phyloP scores from a whole-genome alignment of 1,284 basidiomycete genomes.

The Amylostereum areolatum region DNA sequence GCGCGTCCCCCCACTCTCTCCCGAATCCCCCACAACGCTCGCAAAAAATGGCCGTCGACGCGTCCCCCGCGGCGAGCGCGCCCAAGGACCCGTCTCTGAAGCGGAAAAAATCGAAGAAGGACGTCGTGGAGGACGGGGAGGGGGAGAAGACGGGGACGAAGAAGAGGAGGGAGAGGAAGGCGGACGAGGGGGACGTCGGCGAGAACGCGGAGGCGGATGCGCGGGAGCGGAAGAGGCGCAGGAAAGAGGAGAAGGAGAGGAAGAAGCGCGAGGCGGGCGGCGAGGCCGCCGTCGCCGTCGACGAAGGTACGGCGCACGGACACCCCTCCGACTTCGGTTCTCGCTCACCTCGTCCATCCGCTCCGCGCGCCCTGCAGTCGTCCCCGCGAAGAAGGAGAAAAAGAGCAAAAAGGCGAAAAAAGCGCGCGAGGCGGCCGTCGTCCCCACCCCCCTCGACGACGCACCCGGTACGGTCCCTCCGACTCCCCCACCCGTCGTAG shows the following conservation, averaged over 20 bases:
- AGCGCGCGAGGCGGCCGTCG: neutral
- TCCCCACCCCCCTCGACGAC: neutral
- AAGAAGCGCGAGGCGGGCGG: conserved; percentile 20
- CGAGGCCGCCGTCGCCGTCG: conserved; percentile 4
- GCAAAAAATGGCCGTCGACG: too few relatives aligned
- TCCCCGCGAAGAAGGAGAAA: conserved; percentile 6
- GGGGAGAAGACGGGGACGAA: conserved; percentile 10
- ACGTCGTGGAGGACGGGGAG: conserved; percentile 9
- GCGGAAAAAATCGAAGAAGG: conserved; percentile 19
- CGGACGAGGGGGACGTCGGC: conserved; percentile 20
- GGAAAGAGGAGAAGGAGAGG: conserved; percentile 19
- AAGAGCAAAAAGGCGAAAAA: conserved; percentile 13
- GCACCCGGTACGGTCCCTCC: neutral
- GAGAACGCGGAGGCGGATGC: neutral
- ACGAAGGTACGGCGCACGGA: neutral
- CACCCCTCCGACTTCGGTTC: neutral
- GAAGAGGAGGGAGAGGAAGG: conserved; percentile 23
- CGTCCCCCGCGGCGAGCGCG: too few relatives aligned
- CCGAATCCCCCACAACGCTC: too few relatives aligned
- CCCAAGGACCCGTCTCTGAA: neutral
- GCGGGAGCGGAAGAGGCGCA: conserved; percentile 11
- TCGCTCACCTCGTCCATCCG: neutral
- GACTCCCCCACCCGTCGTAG: neutral
- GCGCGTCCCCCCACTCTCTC: too few relatives aligned
- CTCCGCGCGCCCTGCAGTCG: neutral